These are phyloP conservation scores for Fusarium sp. DNA, from an alignment of 2,329 filamentous ascomycete species.

Conservation along the genomic window DNA sequence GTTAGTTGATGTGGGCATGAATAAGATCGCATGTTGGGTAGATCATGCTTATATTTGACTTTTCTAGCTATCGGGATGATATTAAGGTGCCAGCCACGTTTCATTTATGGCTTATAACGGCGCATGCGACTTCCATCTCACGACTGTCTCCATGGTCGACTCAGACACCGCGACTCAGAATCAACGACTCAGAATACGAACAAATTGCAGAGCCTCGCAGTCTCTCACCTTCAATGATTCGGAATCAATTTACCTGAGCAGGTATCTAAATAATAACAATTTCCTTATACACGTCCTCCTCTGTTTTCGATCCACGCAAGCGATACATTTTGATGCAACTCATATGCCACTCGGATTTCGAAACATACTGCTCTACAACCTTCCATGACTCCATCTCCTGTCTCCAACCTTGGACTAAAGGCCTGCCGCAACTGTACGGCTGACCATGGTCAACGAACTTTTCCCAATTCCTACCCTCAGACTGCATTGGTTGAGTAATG, in stretches of 20 bases:
- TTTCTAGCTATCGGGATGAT: neutral
- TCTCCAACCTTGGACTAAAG: neutral
- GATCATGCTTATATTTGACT: neutral
- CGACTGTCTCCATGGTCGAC: neutral
- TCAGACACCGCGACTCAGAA: too few species aligned
- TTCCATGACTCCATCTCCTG: neutral
- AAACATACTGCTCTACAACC: neutral
- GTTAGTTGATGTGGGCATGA: neutral
- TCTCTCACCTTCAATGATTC: neutral
- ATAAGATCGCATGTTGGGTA: neutral
- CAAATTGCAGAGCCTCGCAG: neutral
- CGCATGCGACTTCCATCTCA: neutral
- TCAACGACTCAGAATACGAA: too few species aligned
- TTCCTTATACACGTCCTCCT: neutral
- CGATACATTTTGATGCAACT: neutral
- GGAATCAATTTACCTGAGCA: fast-evolving
- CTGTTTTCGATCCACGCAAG: neutral
- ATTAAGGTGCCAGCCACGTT: neutral
- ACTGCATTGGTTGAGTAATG: fast-evolving
- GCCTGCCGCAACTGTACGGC: fast-evolving
- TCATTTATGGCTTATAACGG: fast-evolving
- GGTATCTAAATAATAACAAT: neutral
- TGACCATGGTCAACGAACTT: fast-evolving
- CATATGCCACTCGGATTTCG: neutral
- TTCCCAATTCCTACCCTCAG: fast-evolving